Evolutionary conservation across 192 early-diverging fungal species (phyloP), one percentile per base, ranked within the genome.

Genomic region (Funneliformis geosporum): DNA sequence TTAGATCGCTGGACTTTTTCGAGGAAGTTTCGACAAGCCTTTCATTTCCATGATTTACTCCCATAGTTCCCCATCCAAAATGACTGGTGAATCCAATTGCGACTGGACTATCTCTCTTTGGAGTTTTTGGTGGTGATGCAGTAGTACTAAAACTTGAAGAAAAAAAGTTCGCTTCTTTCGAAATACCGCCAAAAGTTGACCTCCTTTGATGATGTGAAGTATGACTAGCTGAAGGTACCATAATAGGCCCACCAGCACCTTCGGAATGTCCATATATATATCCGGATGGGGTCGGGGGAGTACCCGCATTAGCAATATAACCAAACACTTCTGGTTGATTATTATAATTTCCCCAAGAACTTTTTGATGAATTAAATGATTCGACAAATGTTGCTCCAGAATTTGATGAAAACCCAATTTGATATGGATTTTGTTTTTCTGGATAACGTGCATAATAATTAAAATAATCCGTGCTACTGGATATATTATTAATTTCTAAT

Each of bases 101-200:
- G 10, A 66, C 77, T 23, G 66, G 77, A 79, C 77, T 79, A 79
- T 28, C 28, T 70, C 40, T 70, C 39, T 33, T 68, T 50, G 66
- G 61, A 6, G 42, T 76, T 44, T 40, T 33, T 61, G 75, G 64
- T 39, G 67, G 42, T 25, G 77, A 79, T 27, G 64, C 44, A 1
- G 60, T 43, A 50, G 66, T 69, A 60, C 67, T 70, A 16, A 33
- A 16, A 78, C 76, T 78, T 47, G 77, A 79, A 11, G 77, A 38
- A n/a, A 69, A 60, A 27, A 21, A 8, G 33, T 16, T 69, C 27
- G 11, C 10, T n/a, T 60, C 67, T 11, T 38, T n/a, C 8, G 25
- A 9, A 12, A 23, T 21, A n/a, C 46, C 50, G 59, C 65, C 64
- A 69, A 69, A 67, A 28, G 67, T 79, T n/a, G 77, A 69, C 25